These are phyloP conservation scores for Sphagnum fallax DNA, from an alignment of 228 moss, liverwort and hornwort genomes.

Conservation along the genomic window DNA sequence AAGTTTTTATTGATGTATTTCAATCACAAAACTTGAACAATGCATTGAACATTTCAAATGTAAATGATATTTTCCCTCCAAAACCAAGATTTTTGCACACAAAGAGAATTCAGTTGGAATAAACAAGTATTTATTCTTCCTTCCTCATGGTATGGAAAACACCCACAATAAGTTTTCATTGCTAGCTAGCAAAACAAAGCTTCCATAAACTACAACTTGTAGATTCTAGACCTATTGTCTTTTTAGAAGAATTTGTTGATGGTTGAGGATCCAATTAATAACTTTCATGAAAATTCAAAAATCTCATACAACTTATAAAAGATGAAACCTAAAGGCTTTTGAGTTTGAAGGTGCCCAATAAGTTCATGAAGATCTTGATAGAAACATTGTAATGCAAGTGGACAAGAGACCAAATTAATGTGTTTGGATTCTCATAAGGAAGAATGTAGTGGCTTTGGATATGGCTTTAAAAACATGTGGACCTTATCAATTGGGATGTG, in stretches of 20 bases:
- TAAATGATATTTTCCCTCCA: slow-evolving; percentile 7
- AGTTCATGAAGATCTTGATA: slow-evolving; percentile 7
- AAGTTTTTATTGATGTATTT: too few relatives aligned
- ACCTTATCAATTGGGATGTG: slow-evolving; percentile 13
- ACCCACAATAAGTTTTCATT: slow-evolving; percentile 8
- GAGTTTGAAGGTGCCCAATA: slow-evolving; percentile 1
- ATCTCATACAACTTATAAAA: not conserved
- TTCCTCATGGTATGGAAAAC: slow-evolving; percentile 20
- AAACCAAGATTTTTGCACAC: slow-evolving; percentile 12
- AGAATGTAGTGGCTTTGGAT: slow-evolving; percentile 14
- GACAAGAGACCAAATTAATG: slow-evolving; percentile 11
- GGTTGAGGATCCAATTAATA: slow-evolving; percentile 14
- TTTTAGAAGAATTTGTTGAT: slow-evolving; percentile 8
- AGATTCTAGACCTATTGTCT: slow-evolving; percentile 13
- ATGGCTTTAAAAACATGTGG: slow-evolving; percentile 15
- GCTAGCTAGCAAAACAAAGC: slow-evolving; percentile 14
- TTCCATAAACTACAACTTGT: slow-evolving; percentile 22
- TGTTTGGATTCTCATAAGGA: slow-evolving; percentile 17
- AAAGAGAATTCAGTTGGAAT: slow-evolving; percentile 14
- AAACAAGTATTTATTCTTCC: slow-evolving; percentile 19
- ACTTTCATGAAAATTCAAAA: slow-evolving; percentile 9
- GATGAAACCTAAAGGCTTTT: slow-evolving; percentile 3
- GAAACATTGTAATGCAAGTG: slow-evolving; percentile 7
- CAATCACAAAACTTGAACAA: too few relatives aligned
- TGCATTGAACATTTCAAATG: too few relatives aligned